Evolutionary conservation across 2,329 filamentous ascomycete species (phyloP).

Genomic region (Colletotrichum caudatum): DNA sequence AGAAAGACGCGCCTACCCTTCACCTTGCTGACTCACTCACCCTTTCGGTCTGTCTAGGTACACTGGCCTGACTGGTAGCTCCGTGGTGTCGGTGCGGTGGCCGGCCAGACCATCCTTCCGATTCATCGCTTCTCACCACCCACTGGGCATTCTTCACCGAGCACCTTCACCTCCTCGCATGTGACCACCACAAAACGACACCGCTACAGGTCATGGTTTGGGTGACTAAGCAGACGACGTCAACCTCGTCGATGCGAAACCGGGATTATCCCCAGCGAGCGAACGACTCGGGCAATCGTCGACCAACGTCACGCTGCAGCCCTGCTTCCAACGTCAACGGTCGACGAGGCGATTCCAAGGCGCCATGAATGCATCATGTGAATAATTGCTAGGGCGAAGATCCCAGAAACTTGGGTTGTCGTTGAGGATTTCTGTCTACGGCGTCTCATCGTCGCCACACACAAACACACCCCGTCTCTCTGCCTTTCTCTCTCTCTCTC

Average conservation of each 20-base stretch:
- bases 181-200: neutral
- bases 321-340: slow-evolving; percentile 19
- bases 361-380: slow-evolving; percentile 27
- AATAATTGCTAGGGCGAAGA: slow-evolving; percentile 22
- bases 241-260: slow-evolving; percentile 3
- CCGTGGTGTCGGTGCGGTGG: neutral
- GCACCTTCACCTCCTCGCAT: neutral
- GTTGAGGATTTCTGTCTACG: slow-evolving; percentile 25
- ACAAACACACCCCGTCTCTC: neutral
- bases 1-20: neutral
- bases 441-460: neutral
- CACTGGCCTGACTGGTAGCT: neutral
- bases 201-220: neutral
- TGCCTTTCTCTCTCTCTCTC: neutral
- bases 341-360: slow-evolving; percentile 17
- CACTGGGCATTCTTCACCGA: neutral
- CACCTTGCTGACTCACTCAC: slow-evolving; percentile 20
- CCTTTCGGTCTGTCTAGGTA: neutral
- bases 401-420: slow-evolving; percentile 24
- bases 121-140: slow-evolving; percentile 1
- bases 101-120: slow-evolving; percentile 1
- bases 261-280: slow-evolving; percentile 20
- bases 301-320: slow-evolving; percentile 40
- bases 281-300: neutral
- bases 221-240: slow-evolving; percentile 31